Evolutionary conservation across 2,329 filamentous ascomycete species (phyloP).

Genomic region (Cercospora zeina): DNA sequence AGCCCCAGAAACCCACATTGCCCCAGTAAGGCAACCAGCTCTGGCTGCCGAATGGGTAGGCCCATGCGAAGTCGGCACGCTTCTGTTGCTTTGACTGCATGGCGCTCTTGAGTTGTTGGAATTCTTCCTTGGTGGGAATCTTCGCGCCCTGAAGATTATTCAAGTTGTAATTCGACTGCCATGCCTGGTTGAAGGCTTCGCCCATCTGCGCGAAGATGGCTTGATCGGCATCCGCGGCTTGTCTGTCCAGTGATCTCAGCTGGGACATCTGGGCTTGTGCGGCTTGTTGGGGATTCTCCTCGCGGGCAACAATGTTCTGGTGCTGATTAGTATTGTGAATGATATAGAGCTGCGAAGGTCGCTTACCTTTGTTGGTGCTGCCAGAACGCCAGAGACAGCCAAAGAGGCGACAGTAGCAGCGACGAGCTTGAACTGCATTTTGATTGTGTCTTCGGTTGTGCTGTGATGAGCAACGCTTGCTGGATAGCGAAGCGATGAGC

Average conservation of each 20-base stretch:
- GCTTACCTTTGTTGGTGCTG: slow-evolving; percentile 3
- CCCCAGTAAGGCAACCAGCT: background rate
- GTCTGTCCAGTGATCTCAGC: background rate
- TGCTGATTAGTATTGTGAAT: background rate
- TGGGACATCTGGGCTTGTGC: background rate
- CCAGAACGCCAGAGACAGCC: slow-evolving; percentile 15
- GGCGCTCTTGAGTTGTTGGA: background rate
- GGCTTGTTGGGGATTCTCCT: background rate
- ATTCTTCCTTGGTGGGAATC: background rate
- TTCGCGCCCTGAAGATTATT: background rate
- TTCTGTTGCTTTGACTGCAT: slow-evolving; percentile 1
- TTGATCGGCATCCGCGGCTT: background rate
- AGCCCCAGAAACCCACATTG: background rate
- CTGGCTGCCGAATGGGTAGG: background rate
- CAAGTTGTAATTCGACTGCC: background rate
- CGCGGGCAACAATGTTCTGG: slow-evolving; percentile 10
- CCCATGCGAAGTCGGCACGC: background rate
- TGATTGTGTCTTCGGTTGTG: background rate
- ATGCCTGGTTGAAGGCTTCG: background rate
- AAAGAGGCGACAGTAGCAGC: slow-evolving; percentile 11
- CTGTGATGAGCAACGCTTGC: background rate
- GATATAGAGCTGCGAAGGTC: background rate
- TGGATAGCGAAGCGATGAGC: background rate
- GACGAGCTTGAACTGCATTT: slow-evolving; percentile 18
- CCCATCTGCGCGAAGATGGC: background rate